Evolutionary conservation across 805 yeast species (phyloP).

Genomic region (Ogataea allantospora): DNA sequence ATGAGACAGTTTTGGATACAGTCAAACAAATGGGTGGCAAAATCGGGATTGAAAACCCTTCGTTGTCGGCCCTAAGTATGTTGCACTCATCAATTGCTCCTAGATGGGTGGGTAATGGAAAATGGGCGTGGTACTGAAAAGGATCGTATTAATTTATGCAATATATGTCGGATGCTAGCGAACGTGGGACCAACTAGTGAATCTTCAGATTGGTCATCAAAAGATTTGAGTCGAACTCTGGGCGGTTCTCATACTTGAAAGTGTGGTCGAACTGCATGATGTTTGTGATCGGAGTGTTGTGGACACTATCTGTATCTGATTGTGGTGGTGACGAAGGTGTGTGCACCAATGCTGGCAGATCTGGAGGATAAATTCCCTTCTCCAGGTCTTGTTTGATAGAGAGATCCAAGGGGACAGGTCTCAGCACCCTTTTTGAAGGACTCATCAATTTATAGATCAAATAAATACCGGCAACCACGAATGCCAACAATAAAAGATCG

Average conservation of each 20-base stretch:
- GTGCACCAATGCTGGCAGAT: conserved; percentile 12
- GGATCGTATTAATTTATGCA: background rate
- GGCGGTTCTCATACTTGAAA: conserved; percentile 5
- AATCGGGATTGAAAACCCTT: conserved; percentile 18
- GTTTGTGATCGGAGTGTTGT: conserved; percentile 14
- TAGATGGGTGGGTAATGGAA: conserved; percentile 29
- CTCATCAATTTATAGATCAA: conserved; percentile 2
- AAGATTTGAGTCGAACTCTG: conserved; percentile 5
- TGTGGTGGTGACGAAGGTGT: conserved; percentile 12
- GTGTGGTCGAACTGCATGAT: conserved; percentile 15
- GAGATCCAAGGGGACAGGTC: conserved; percentile 3
- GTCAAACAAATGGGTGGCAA: conserved; percentile 17
- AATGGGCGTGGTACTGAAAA: conserved; percentile 29
- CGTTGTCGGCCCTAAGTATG: conserved; percentile 23
- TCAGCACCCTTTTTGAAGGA: background rate
- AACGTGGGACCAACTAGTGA: conserved; percentile 6
- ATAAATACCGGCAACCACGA: conserved; percentile 4
- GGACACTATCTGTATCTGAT: conserved; percentile 5
- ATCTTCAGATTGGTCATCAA: conserved; percentile 22
- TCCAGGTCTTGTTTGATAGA: conserved; percentile 6
- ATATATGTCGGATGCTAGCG: conserved; percentile 4
- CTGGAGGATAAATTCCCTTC: conserved; percentile 3
- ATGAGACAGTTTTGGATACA: conserved; percentile 11
- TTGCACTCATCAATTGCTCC: conserved; percentile 12
- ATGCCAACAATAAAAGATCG: conserved; percentile 3